Conservation (phyloP, 768 basidiomycete species). For the Suillus plorans region DNA sequence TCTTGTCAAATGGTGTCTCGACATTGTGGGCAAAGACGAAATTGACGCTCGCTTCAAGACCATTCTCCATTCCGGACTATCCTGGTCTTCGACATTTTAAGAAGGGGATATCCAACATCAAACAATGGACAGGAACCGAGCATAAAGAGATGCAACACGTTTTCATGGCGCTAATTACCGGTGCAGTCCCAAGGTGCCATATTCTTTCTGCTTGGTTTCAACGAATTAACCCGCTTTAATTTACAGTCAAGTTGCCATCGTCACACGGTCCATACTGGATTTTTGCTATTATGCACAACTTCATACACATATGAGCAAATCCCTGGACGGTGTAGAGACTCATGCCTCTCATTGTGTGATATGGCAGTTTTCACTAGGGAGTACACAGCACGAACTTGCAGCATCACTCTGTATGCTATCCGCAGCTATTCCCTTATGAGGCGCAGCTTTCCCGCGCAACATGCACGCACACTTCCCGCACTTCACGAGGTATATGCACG, state of each 20-base stretch:
- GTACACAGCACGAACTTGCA: too few relatives aligned
- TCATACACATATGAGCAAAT: conserved; percentile 23
- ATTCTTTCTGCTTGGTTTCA: background rate
- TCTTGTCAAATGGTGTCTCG: conserved; percentile 35
- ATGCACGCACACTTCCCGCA: too few relatives aligned
- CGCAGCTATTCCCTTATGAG: too few relatives aligned
- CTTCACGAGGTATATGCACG: too few relatives aligned
- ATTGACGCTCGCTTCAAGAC: conserved; percentile 17
- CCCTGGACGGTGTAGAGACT: too few relatives aligned
- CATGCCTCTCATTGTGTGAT: too few relatives aligned
- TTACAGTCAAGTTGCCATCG: conserved; percentile 16
- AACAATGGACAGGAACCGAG: conserved; percentile 46
- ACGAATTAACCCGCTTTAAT: background rate
- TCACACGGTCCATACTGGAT: conserved; percentile 31
- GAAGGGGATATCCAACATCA: conserved; percentile 39
- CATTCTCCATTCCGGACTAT: conserved; percentile 13
- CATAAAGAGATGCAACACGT: conserved; percentile 38
- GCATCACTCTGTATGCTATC: too few relatives aligned
- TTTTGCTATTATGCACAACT: conserved; percentile 34
- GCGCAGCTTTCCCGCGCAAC: too few relatives aligned
- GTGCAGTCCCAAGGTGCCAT: conserved; percentile 8
- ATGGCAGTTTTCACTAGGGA: too few relatives aligned
- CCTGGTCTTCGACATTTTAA: conserved; percentile 33
- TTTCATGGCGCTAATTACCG: conserved; percentile 31
- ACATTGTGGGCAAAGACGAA: conserved; percentile 8